Evolutionary conservation across 139 green algal species (phyloP), one percentile per base, ranked within the genome.

Genomic region (Closterium sp.): DNA sequence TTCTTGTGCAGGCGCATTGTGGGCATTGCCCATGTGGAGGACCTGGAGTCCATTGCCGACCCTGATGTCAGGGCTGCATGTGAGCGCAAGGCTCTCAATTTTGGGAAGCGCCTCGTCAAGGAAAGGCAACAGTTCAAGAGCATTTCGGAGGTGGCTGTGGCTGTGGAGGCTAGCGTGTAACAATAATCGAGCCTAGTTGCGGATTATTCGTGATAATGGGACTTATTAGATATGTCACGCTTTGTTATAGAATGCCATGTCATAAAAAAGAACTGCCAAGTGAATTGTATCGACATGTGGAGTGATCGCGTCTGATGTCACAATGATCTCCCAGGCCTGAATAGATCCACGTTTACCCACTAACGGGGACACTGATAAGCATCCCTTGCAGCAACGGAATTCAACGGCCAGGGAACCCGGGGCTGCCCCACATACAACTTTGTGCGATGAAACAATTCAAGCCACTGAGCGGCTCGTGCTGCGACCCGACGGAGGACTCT

Each of bases 21-120:
- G 38, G 97, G 97, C 88, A 98, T 99, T 33, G 97, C 98, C 0
- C 97, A 99, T 90, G 96, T 98, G 16, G 96, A 97, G 2, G 98
- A 99, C 93, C 95, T 99, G 93, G 96, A 99, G 84, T 93, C 83
- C 31, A 99, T 99, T 88, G 30, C 88, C 1, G 95, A 98, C 88
- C 32, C 89, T 7, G 95, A 97, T 30, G 32, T 93, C 31, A 95
- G 96, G 10, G 96, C 97, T 0, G 94, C 91, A 19, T 98, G 97
- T 89, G 97, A 99, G 94, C 91, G 94, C 36, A 91, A 95, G 2
- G 97, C 97, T 66, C 94, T 99, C 84, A 84, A 90, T 8, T 97
- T 98, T 87, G 93, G 31, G 25, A 86, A 87, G 31, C 30, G 19
- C 43, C 84, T 92, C n/a, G 30, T 92, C 21, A 92, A 92, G 89